A percentile compares a stretch with the other conserved stretches of the same genome.
These are phyloP conservation scores for Penicillium psychrosexuale DNA, from an alignment of 2,329 filamentous ascomycete genomes.

Conservation along the genomic window DNA sequence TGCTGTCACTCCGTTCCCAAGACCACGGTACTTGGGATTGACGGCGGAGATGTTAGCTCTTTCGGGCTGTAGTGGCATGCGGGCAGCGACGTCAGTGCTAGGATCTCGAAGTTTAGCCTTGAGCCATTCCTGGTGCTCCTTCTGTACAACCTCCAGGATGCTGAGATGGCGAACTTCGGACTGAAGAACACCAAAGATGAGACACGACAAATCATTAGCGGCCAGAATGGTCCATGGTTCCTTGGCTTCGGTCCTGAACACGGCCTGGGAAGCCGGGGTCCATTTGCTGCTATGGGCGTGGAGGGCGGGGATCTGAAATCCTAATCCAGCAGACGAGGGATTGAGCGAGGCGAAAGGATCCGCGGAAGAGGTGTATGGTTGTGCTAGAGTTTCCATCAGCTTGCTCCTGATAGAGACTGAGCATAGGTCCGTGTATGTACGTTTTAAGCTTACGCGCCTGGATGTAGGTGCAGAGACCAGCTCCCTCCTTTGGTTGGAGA, in stretches of 20 bases:
- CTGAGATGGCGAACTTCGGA: slow-evolving; percentile 92
- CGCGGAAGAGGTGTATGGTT: slow-evolving; percentile 65
- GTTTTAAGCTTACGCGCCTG: slow-evolving; percentile 68
- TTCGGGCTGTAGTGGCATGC: slow-evolving; percentile 34
- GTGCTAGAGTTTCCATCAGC: slow-evolving; percentile 78
- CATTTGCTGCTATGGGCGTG: slow-evolving; percentile 89
- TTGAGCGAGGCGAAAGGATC: slow-evolving; percentile 44
- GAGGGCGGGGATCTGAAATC: slow-evolving; percentile 53
- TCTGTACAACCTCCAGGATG: slow-evolving; percentile 89
- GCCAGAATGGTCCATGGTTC: slow-evolving; percentile 94
- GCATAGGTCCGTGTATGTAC: slow-evolving; percentile 81
- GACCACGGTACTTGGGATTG: slow-evolving; percentile 49
- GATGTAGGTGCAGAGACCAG: slow-evolving; percentile 50
- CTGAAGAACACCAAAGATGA: slow-evolving; percentile 98
- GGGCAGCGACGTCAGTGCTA: slow-evolving; percentile 48
- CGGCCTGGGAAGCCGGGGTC: slow-evolving; percentile 87
- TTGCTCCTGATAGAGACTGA: slow-evolving; percentile 74
- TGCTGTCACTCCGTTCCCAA: slow-evolving; percentile 83
- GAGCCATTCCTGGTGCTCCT: slow-evolving; percentile 84
- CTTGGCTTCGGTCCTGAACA: slow-evolving; percentile 91
- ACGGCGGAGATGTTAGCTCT: slow-evolving; percentile 37
- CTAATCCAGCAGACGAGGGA: slow-evolving; percentile 36
- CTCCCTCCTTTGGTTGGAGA: slow-evolving; percentile 31
- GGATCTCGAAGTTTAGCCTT: slow-evolving; percentile 75
- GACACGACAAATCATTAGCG: slow-evolving; percentile 91